Evolutionary conservation across 148 eudicot genomes (phyloP).

Genomic region (Oxyria digyna): DNA sequence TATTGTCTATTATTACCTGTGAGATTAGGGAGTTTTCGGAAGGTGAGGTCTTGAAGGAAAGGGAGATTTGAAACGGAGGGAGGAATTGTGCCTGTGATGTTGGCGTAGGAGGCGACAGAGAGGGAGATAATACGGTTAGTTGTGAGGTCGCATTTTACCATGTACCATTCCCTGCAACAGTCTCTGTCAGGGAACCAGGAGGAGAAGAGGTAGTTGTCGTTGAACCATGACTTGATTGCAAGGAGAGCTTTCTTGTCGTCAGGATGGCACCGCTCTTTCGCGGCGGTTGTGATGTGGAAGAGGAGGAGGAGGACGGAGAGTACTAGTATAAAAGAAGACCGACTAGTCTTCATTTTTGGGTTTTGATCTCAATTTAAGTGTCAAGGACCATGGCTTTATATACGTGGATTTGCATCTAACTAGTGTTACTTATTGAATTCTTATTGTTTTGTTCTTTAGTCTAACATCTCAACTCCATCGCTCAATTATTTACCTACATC

Average conservation of each 20-base stretch:
- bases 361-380: no score
- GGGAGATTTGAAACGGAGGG: slow-evolving; percentile 13
- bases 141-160: slow-evolving; percentile 15
- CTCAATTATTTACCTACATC: no score
- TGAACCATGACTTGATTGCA: slow-evolving; percentile 3
- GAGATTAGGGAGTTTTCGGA: slow-evolving; percentile 21
- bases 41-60: slow-evolving; percentile 4
- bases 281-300: not conserved
- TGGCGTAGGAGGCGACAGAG: slow-evolving; percentile 6
- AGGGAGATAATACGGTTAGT: slow-evolving; percentile 15
- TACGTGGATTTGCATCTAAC: no score
- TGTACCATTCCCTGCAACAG: slow-evolving; percentile 16
- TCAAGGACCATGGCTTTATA: no score
- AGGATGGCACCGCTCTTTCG: slow-evolving; percentile 15
- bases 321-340: not conserved
- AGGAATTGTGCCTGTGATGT: slow-evolving; percentile 12
- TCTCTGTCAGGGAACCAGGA: slow-evolving; percentile 15
- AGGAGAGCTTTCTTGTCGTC: slow-evolving; percentile 18
- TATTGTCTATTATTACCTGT: no score
- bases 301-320: not conserved
- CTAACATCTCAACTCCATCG: no score
- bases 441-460: no score
- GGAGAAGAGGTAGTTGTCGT: not conserved
- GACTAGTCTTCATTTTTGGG: no score
- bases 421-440: no score